Base-by-base conservation (phyloP, 2,329 filamentous ascomycete species). In the Acrodontium crateriforme region DNA sequence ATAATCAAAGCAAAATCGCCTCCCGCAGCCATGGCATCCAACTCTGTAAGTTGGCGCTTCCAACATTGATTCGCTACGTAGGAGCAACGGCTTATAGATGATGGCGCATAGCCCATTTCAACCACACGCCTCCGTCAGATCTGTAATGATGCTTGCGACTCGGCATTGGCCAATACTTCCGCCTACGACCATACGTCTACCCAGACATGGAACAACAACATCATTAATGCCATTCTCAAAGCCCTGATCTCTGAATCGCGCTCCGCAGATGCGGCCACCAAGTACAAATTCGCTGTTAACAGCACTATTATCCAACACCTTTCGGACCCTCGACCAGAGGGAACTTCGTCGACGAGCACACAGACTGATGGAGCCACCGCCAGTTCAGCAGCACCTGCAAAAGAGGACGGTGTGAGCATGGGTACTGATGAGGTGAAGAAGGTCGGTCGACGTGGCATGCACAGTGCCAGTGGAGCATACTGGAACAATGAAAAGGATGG, bases 251-350 rank as follows among this genome's bases (percentile, higher is more conserved):
- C 76, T 41, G 79, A 85, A 30, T n/a, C n/a, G n/a, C n/a, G n/a
- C n/a, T 41, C 46, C 64, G 16, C 62, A 70, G 15, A 77, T 80
- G 4, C 57, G 63, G 10, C 21, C 9, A 17, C 29, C n/a, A 41
- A 46, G 28, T 93, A 76, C 71, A 95, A 95, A 60, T 95, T 87
- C 61, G 82, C 84, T 44, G 84, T 92, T 61, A 95, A 93, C 68
- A 91, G 82, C 65, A 95, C 87, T 41, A 94, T 95, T 52, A 91
- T 95, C 44, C 87, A 98, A 64, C 87, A 95, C 62, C 66, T 87
- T 18, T 71, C 78, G 12, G 71, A 77, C 30, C 76, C 71, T 9
- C 69, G 71, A 16, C 62, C 70, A 31, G 60, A 74, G 27, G 76
- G 71, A 59, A 73, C 71, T 57, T 52, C 70, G 62, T 41, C 69